These are phyloP conservation scores for Escallonia rubra DNA, from an alignment of 129 eudicot genomes.

Conservation along the genomic window DNA sequence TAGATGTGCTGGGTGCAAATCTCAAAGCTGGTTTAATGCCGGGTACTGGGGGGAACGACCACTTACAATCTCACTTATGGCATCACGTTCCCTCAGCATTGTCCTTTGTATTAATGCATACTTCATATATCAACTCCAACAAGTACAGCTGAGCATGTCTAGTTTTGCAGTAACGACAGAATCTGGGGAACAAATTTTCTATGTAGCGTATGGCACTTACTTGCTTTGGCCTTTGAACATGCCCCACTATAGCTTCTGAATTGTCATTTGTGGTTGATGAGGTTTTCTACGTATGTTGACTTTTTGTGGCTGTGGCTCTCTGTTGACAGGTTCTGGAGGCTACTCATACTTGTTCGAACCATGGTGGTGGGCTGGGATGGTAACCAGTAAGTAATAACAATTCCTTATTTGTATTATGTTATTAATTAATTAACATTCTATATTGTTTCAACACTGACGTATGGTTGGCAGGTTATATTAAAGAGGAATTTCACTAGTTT, in stretches of 20 bases:
- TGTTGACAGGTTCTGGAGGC: conserved; percentile 74
- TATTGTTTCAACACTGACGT: not conserved
- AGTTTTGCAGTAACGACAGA: no score
- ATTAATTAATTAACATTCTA: not conserved
- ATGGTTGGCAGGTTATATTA: not conserved
- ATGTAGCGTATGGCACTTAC: no score
- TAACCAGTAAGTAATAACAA: conserved; percentile 57
- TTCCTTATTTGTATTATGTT: not conserved
- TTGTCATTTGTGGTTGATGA: not conserved
- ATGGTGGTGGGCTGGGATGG: conserved; percentile 96
- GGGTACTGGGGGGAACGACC: no score
- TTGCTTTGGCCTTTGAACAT: not conserved
- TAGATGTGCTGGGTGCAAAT: no score
- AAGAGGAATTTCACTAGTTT: not conserved
- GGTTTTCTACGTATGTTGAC: not conserved
- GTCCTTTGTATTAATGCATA: no score
- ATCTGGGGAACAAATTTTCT: not conserved
- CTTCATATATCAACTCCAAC: no score
- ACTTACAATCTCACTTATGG: no score
- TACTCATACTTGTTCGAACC: conserved; percentile 74
- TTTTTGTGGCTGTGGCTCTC: not conserved
- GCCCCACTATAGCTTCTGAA: not conserved
- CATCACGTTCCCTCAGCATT: no score
- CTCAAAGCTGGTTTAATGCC: no score
- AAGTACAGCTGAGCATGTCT: no score